Base-by-base conservation (phyloP, 768 basidiomycete species). In the Hypholoma sublateritium region DNA sequence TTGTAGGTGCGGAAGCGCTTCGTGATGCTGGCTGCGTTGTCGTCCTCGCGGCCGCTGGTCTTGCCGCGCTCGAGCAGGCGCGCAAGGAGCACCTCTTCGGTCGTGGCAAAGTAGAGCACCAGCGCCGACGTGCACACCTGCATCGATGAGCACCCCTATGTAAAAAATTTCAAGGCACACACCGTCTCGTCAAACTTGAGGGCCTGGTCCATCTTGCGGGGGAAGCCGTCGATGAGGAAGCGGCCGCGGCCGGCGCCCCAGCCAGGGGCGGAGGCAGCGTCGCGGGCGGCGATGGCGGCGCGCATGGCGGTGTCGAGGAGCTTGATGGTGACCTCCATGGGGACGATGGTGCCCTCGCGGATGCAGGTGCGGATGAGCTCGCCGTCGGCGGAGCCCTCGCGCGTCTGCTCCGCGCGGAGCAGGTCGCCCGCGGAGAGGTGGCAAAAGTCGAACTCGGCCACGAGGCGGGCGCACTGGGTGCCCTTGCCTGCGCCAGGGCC, bases 351-450 rank as follows among this genome's bases (percentile, higher is more conserved):
- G 46, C 97, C 97, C 73, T 95, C 95, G 50, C 79, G 83, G 70
- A 99, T 98, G 76, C 87, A 91, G 13, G 81, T 87, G 61, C 83
- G 87, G 70, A 98, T 99, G 66, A 98, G 75, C 24, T 84, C 76
- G 28, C 95, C 95, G 64, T 88, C 91, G 58, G 87, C 66, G 1
- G 93, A 95, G 43, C 91, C 90, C 55, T 88, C 84, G 44, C 95
- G 87, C 57, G 85, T 77, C 74, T 98, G 95, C 68, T 99, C 97
- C 8, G 91, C 94, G 59, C 97, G 91, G 19, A 98, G 83, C 28
- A 99, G 88, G 72, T 99, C 97, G n/a, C 97, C 97, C 57, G 97
- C 95, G 43, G 94, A 97, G 44, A 99, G 84, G 76, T 99, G 97
- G 64, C 85, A 88, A 70, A 98, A 98, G 53, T 82, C 80, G 67